Conservation (phyloP, 1,139 yeast genomes). For the Geotrichum armillariae region DNA sequence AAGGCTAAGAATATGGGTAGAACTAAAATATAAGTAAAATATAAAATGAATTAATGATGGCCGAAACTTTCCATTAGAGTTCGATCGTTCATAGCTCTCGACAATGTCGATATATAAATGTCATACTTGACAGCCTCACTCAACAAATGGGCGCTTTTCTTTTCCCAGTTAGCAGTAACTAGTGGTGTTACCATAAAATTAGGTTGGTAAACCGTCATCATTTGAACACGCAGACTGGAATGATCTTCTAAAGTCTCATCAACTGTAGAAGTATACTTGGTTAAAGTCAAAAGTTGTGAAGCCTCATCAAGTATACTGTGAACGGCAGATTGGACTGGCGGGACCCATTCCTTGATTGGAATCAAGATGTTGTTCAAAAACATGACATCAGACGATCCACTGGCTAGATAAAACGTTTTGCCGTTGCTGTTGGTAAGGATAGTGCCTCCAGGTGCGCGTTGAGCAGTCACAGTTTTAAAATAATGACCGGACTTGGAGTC, state of each 20-base stretch:
- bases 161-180: slow-evolving; percentile 39
- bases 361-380: slow-evolving; percentile 28
- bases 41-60: too few relatives aligned
- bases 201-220: slow-evolving; percentile 20
- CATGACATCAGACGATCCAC: slow-evolving; percentile 30
- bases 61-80: too few relatives aligned
- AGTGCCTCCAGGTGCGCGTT: slow-evolving; percentile 3
- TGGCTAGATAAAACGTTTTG: slow-evolving; percentile 20
- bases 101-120: slow-evolving; percentile 33
- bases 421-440: slow-evolving; percentile 10
- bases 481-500: not conserved
- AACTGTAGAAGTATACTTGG: slow-evolving; percentile 29
- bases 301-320: slow-evolving; percentile 31
- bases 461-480: not conserved
- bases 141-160: slow-evolving; percentile 34
- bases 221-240: slow-evolving; percentile 23
- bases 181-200: slow-evolving; percentile 28
- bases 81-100: slow-evolving; percentile 31
- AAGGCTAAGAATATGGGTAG: too few relatives aligned
- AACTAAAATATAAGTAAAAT: too few relatives aligned
- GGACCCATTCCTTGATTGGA: slow-evolving; percentile 36
- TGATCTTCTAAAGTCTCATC: slow-evolving; percentile 33
- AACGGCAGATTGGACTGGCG: slow-evolving; percentile 35
- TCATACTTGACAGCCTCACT: slow-evolving; percentile 38
- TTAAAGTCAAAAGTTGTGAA: slow-evolving; percentile 33